Conservation (phyloP, 352 stramenopile species). For the Pythium chondricola region DNA sequence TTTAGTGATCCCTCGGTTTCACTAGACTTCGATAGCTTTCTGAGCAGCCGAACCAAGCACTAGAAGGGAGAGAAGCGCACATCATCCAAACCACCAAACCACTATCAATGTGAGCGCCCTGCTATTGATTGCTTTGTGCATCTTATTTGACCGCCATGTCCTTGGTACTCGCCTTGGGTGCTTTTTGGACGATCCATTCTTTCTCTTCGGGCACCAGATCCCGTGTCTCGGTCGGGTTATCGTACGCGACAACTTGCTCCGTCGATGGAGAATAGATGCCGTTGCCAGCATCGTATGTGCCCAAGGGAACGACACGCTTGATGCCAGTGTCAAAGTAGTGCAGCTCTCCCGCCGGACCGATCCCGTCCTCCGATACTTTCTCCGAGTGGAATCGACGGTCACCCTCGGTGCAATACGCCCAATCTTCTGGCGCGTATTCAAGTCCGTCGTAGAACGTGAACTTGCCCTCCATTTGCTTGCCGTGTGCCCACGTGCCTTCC, state of each 20-base stretch:
- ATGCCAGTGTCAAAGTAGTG: slow-evolving; percentile 72
- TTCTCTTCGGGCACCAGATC: slow-evolving; percentile 44
- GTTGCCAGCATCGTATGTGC: slow-evolving; percentile 71
- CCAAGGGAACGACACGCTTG: slow-evolving; percentile 52
- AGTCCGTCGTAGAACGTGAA: slow-evolving; percentile 78
- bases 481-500: slow-evolving; percentile 58
- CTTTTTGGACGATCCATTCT: slow-evolving; percentile 50
- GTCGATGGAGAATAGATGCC: slow-evolving; percentile 67
- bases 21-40: slow-evolving; percentile 45
- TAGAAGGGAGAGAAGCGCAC: not conserved
- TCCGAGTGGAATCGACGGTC: slow-evolving; percentile 72
- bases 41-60: slow-evolving; percentile 29
- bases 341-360: slow-evolving; percentile 48
- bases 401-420: slow-evolving; percentile 54
- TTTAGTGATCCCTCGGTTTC: too few species aligned
- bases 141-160: slow-evolving; percentile 56
- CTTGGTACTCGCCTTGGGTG: slow-evolving; percentile 65
- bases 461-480: slow-evolving; percentile 70
- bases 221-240: slow-evolving; percentile 46
- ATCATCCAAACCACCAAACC: too few species aligned
- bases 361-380: slow-evolving; percentile 41
- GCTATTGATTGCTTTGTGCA: too few species aligned
- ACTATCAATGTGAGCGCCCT: too few species aligned
- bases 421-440: slow-evolving; percentile 51
- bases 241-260: slow-evolving; percentile 38